Evolutionary conservation across 805 yeast genomes (phyloP).

Genomic region (Priceomyces medius): DNA sequence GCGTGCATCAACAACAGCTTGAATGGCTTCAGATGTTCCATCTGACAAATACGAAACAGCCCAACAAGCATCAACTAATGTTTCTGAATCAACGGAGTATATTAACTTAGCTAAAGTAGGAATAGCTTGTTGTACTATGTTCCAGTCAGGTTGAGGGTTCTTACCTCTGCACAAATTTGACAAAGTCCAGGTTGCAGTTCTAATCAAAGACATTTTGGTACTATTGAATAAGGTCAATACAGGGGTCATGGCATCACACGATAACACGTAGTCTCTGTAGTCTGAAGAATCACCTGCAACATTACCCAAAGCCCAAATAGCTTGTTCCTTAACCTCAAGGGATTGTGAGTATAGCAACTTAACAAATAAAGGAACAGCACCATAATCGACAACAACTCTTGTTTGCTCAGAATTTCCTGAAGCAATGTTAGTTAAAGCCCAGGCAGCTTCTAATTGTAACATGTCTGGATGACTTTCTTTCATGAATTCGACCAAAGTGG

Average conservation of each 20-base stretch:
- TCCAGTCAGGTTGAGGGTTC: constrained; percentile 96
- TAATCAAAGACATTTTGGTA: constrained; percentile 81
- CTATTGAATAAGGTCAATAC: constrained; percentile 75
- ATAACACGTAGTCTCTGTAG: constrained; percentile 85
- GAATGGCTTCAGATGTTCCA: constrained; percentile 90
- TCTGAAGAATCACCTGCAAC: constrained; percentile 96
- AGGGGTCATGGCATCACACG: constrained; percentile 86
- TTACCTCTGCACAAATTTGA: constrained; percentile 96
- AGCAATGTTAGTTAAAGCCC: constrained; percentile 99
- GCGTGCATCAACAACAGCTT: constrained; percentile 94
- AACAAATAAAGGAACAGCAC: constrained; percentile 92
- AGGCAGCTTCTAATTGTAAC: constrained; percentile 95
- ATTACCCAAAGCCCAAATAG: constrained; percentile 98
- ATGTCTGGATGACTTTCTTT: constrained; percentile 68
- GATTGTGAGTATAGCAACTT: constrained; percentile 76
- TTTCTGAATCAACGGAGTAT: constrained; percentile 88
- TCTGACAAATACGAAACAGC: constrained; percentile 93
- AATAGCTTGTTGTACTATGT: constrained; percentile 75
- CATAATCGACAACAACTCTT: constrained; percentile 82
- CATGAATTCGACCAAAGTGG: constrained; percentile 86
- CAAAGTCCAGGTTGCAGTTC: constrained; percentile 98
- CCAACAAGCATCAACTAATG: constrained; percentile 97
- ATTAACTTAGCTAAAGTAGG: constrained; percentile 91
- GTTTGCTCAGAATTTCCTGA: constrained; percentile 92
- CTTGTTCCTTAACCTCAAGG: constrained; percentile 94